Percentiles rank a stretch among this genome's conserved stretches.
These are phyloP conservation scores for Colletotrichum sp. DNA, from an alignment of 2,329 filamentous ascomycete genomes.

Conservation along the genomic window DNA sequence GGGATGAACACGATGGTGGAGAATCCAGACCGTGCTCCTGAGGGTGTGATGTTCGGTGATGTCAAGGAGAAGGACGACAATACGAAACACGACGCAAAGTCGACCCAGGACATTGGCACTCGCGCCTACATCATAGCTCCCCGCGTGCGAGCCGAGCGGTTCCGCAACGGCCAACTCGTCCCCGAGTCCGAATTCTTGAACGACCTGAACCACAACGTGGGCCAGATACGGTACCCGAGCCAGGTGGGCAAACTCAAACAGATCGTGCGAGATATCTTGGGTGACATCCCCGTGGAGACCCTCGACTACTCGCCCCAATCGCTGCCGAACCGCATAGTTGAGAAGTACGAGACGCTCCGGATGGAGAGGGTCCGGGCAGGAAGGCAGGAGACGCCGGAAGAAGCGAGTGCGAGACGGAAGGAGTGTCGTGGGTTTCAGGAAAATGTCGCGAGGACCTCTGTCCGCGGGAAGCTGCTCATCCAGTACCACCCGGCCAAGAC, in stretches of 20 bases:
- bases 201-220: not conserved
- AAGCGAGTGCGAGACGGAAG: not conserved
- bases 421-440: not conserved
- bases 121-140: not conserved
- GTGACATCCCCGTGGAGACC: not conserved
- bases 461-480: not conserved
- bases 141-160: not conserved
- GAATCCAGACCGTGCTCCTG: not conserved
- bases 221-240: not conserved
- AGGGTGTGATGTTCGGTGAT: not conserved
- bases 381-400: not conserved
- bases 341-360: not conserved
- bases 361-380: not conserved
- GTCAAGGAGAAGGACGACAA: not conserved
- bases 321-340: not conserved
- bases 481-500: slow-evolving; percentile 2
- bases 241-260: not conserved
- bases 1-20: not conserved
- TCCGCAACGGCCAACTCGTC: not conserved
- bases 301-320: not conserved
- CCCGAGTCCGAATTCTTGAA: not conserved
- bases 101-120: not conserved
- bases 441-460: not conserved
- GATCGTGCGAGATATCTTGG: not conserved
- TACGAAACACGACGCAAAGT: not conserved